Evolutionary conservation across 805 yeast species (phyloP).

Genomic region (Naumovozyma dairenensis): DNA sequence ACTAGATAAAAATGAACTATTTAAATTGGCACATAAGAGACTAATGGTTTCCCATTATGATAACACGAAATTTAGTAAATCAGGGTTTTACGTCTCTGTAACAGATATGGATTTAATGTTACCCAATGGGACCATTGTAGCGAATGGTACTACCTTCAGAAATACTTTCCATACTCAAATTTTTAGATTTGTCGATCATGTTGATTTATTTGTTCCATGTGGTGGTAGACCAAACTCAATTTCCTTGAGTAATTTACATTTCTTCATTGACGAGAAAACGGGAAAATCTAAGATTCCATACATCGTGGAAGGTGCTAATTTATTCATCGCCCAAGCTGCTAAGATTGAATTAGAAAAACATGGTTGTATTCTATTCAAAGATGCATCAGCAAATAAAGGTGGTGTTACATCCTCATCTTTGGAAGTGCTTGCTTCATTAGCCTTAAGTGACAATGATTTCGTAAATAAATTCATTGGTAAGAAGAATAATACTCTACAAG

Average conservation of each 20-base stretch:
- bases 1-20: slow-evolving; percentile 66
- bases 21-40: slow-evolving; percentile 69
- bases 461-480: slow-evolving; percentile 56
- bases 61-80: slow-evolving; percentile 49
- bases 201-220: slow-evolving; percentile 91
- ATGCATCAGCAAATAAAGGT: slow-evolving; percentile 95
- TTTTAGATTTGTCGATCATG: slow-evolving; percentile 49
- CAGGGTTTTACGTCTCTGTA: slow-evolving; percentile 75
- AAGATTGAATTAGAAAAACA: slow-evolving; percentile 77
- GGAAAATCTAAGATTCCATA: slow-evolving; percentile 74
- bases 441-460: slow-evolving; percentile 80
- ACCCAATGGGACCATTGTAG: slow-evolving; percentile 64
- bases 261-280: slow-evolving; percentile 61
- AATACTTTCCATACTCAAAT: slow-evolving; percentile 77
- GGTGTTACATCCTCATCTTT: slow-evolving; percentile 96
- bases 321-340: slow-evolving; percentile 91
- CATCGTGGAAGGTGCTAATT: slow-evolving; percentile 95
- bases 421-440: slow-evolving; percentile 89
- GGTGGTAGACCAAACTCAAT: slow-evolving; percentile 98
- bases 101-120: slow-evolving; percentile 73
- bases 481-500: slow-evolving; percentile 2
- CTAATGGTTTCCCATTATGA: slow-evolving; percentile 65
- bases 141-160: slow-evolving; percentile 84
- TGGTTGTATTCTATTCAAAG: slow-evolving; percentile 82
- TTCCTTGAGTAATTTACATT: slow-evolving; percentile 70